Conservation (phyloP, 768 basidiomycete species). For the Rhizopogon vinicolor region DNA sequence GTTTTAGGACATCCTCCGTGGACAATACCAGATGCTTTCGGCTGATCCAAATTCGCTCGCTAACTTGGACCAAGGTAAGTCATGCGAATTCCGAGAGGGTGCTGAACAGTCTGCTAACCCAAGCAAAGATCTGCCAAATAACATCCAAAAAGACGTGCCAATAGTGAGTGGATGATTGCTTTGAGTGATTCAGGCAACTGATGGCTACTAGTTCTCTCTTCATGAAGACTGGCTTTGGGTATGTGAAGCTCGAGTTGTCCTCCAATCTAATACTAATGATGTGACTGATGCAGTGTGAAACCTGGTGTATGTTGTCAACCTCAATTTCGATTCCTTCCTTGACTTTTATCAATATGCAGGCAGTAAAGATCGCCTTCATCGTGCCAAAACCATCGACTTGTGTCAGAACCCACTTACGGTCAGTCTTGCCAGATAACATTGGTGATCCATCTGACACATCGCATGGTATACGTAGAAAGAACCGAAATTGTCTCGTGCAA, state of each 20-base stretch:
- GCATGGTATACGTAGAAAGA: slow-evolving; percentile 67
- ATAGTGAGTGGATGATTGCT: slow-evolving; percentile 58
- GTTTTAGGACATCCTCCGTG: slow-evolving; percentile 75
- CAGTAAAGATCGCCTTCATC: slow-evolving; percentile 76
- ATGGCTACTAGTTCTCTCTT: slow-evolving; percentile 62
- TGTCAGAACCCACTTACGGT: slow-evolving; percentile 97
- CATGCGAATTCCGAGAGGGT: neutral
- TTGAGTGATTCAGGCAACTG: neutral
- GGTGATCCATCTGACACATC: neutral
- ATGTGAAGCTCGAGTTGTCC: slow-evolving; percentile 19
- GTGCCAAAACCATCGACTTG: slow-evolving; percentile 88
- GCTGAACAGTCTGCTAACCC: neutral
- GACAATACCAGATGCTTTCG: slow-evolving; percentile 90
- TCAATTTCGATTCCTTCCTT: neutral
- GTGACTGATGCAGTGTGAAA: slow-evolving; percentile 71
- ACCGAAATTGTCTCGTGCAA: slow-evolving; percentile 88
- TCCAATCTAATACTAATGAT: slow-evolving; percentile 3
- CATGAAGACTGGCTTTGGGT: slow-evolving; percentile 97
- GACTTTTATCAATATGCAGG: slow-evolving; percentile 33
- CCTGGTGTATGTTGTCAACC: slow-evolving; percentile 73
- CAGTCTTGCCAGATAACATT: slow-evolving; percentile 17
- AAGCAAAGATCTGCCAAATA: slow-evolving; percentile 84
- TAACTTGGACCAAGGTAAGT: slow-evolving; percentile 86
- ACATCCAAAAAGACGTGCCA: slow-evolving; percentile 86
- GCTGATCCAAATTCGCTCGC: slow-evolving; percentile 92